Evolutionary conservation across 1,284 basidiomycete genomes (phyloP), one percentile per base, ranked within the genome.

Genomic region (Pisolithus thermaeus): DNA sequence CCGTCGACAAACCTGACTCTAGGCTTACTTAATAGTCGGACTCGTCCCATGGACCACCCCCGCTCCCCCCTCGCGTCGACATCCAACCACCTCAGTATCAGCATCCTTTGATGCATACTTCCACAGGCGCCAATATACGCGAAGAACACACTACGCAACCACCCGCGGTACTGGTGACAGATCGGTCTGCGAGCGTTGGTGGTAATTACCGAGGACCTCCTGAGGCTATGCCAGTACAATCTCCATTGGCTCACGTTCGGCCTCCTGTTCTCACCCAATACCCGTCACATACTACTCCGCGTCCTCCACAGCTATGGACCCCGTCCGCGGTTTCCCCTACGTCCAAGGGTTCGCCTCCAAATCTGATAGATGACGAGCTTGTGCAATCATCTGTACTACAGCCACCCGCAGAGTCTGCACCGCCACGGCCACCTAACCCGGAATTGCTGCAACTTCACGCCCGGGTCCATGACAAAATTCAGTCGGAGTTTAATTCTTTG

Each of bases 401-500:
- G 53, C 64, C 56, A 47, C 53, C 51, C 52, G 61, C 69, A 25
- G 69, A 70, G 16, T 64, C 70, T 22, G 78, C 79, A 36, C 89
- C 90, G 42, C 90, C 90, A 18, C 79, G 90, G 38, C 94, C 96
- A 14, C 91, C 90, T 38, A 97, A 87, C 75, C 97, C 83, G 23
- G 88, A 93, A 59, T 77, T 97, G 1, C 76, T 95, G 30, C 81
- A 81, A 28, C 76, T 99, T n/a, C 95, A 98, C 61, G 76, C 80
- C 12, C 79, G 81, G 55, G 79, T 97, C 18, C 85, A 92, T 64
- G 75, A 79, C 46, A 92, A 90, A 65, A 69, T 99, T 47, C 72
- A 75, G 35, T 73, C 82, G 32, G 83, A 92, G 57, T 76, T 94
- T 42, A 71, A 79, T 35, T 79, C 83, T 8, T 72, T 95, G 12